Conservation (phyloP, 2,329 filamentous ascomycete genomes). For the Colletotrichum aenigma region DNA sequence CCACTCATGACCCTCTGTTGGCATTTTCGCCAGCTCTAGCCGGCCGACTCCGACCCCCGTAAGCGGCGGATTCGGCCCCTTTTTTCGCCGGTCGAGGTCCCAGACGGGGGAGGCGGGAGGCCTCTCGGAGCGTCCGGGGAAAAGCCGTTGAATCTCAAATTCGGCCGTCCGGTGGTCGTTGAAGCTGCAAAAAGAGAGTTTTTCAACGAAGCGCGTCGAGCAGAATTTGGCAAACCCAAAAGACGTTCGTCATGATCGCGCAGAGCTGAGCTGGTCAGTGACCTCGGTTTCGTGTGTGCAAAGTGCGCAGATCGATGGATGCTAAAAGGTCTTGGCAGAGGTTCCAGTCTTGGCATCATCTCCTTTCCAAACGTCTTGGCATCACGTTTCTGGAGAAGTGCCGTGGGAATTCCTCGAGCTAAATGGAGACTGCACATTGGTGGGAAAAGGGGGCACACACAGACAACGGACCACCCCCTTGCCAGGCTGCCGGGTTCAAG, state of each 20-base stretch:
- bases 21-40: background rate
- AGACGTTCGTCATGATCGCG: background rate
- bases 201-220: background rate
- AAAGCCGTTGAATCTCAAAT: constrained; percentile 1
- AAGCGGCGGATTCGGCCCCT: background rate
- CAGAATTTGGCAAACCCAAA: background rate
- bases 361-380: constrained; percentile 11
- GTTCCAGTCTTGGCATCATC: constrained; percentile 1
- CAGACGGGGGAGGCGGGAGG: background rate
- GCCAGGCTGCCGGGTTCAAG: background rate
- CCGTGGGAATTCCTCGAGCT: background rate
- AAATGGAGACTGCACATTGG: background rate
- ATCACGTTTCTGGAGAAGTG: background rate
- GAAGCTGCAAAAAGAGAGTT: background rate
- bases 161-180: background rate
- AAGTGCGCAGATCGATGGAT: background rate
- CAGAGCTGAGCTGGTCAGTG: background rate
- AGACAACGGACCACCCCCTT: background rate
- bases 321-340: background rate
- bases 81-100: background rate
- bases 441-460: background rate
- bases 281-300: background rate
- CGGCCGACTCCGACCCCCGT: background rate
- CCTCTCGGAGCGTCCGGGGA: background rate
- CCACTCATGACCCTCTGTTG: background rate